These are phyloP conservation scores for Suillus luteus DNA, from an alignment of 768 basidiomycete genomes.

Conservation along the genomic window DNA sequence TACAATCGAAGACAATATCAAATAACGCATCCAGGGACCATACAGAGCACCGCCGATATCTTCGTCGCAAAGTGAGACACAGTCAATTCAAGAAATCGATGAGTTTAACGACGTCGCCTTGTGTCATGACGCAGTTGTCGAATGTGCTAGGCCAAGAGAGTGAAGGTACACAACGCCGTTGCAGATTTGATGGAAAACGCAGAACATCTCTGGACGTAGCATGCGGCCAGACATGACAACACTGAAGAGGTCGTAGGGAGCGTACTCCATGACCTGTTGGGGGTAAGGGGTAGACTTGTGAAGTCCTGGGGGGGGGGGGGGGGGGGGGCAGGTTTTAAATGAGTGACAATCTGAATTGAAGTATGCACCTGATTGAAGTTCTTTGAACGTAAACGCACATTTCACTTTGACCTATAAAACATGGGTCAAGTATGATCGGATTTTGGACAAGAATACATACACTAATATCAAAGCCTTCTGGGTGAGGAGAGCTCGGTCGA, in stretches of 20 bases:
- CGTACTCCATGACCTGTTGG: constrained; percentile 96
- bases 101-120: constrained; percentile 91
- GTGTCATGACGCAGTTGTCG: constrained; percentile 99
- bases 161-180: constrained; percentile 98
- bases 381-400: constrained; percentile 36
- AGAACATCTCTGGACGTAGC: constrained; percentile 97
- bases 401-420: constrained; percentile 29
- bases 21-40: constrained; percentile 89
- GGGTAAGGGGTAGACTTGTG: constrained; percentile 20
- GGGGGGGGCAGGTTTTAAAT: too few species aligned
- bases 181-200: constrained; percentile 98
- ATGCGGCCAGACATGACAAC: constrained; percentile 99
- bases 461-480: constrained; percentile 28
- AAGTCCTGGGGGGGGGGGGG: too few species aligned
- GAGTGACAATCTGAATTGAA: too few species aligned
- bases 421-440: neutral
- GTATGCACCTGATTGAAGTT: constrained; percentile 36
- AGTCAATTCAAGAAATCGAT: constrained; percentile 73
- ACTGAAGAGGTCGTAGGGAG: constrained; percentile 96
- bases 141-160: constrained; percentile 96
- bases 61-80: constrained; percentile 28
- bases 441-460: constrained; percentile 12
- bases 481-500: too few species aligned
- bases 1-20: constrained; percentile 85
- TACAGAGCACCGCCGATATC: constrained; percentile 94